These are phyloP conservation scores for Desmodesmus armatus DNA, from an alignment of 139 green algal genomes.

Conservation along the genomic window DNA sequence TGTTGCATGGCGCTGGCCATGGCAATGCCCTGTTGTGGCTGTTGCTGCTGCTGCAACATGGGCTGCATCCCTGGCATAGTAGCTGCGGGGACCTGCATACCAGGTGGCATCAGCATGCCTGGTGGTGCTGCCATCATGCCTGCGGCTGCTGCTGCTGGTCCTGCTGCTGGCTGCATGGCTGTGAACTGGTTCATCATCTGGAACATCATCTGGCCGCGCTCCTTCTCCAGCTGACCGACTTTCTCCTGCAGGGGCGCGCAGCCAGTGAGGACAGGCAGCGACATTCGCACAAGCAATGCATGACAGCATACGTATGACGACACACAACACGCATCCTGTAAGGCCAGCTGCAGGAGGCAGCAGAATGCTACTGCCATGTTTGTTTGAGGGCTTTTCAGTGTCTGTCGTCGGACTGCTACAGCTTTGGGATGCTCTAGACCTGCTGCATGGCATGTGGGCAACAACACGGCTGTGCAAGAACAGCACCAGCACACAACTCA, in stretches of 20 bases:
- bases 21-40: slow-evolving; percentile 21
- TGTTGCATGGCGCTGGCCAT: background rate
- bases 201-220: slow-evolving; percentile 62
- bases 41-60: slow-evolving; percentile 1
- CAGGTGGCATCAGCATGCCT: background rate
- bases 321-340: background rate
- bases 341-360: background rate
- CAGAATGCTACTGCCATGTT: background rate
- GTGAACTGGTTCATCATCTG: slow-evolving; percentile 49
- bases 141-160: background rate
- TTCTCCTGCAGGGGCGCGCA: slow-evolving; percentile 57
- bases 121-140: slow-evolving; percentile 22
- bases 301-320: background rate
- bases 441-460: background rate
- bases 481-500: slow-evolving; percentile 39
- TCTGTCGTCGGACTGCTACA: background rate
- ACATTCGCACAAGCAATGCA: background rate
- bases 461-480: background rate
- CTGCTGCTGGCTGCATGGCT: slow-evolving; percentile 41
- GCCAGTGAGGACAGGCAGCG: background rate
- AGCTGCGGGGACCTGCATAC: slow-evolving; percentile 1
- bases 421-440: background rate
- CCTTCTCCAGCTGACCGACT: slow-evolving; percentile 63
- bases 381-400: background rate
- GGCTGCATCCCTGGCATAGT: background rate